Conservation (phyloP, 140 eudicot species). For the Anethum foeniculum region DNA sequence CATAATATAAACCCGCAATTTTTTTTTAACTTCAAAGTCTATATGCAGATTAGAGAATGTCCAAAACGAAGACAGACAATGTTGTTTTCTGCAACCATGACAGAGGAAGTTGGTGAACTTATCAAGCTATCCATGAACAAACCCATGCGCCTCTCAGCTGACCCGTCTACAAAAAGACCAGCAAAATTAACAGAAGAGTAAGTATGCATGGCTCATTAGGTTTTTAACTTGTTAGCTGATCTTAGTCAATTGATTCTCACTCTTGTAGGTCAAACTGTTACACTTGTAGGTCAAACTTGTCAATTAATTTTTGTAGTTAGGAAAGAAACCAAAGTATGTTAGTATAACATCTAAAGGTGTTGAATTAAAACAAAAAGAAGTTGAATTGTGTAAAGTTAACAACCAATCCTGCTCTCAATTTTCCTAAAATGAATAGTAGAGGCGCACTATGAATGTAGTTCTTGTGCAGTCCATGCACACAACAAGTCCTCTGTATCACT, state of each 20-base stretch:
- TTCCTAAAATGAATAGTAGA: too few species aligned
- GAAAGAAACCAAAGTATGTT: background rate
- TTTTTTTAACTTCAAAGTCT: background rate
- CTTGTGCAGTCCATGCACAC: background rate
- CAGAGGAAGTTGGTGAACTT: slow-evolving; percentile 79
- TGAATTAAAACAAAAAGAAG: background rate
- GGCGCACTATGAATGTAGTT: background rate
- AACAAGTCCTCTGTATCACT: background rate
- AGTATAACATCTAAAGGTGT: background rate
- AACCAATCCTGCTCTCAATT: background rate
- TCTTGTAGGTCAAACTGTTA: background rate
- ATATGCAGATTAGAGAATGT: slow-evolving; percentile 65
- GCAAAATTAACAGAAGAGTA: slow-evolving; percentile 77
- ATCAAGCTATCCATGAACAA: slow-evolving; percentile 60
- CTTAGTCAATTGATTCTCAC: background rate
- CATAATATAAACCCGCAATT: background rate
- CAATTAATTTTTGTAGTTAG: background rate
- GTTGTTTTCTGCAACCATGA: slow-evolving; percentile 96
- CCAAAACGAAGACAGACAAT: slow-evolving; percentile 87
- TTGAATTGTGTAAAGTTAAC: background rate
- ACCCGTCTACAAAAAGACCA: slow-evolving; percentile 77
- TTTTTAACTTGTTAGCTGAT: background rate
- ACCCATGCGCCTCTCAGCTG: slow-evolving; percentile 83
- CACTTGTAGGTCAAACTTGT: background rate
- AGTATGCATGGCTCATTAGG: slow-evolving; percentile 10